phyloP scores from a whole-genome alignment of 2,329 filamentous ascomycete species.

The Emericellopsis atlantica region DNA sequence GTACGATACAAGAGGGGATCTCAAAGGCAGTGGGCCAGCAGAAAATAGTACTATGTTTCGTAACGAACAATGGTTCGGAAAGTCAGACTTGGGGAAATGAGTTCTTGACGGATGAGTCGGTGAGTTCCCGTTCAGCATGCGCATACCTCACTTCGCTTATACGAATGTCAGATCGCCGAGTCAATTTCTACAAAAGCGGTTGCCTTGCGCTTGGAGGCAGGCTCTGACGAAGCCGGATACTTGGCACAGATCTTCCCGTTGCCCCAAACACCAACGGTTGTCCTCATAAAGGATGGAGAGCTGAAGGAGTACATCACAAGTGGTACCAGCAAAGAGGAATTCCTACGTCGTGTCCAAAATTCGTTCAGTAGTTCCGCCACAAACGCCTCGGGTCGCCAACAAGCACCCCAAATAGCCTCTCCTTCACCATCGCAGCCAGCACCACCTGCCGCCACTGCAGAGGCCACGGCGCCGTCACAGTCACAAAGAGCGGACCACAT shows the following conservation, averaged over 20 bases:
- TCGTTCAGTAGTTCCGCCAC: constrained; percentile 10
- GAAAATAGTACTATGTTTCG: constrained; percentile 76
- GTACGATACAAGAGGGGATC: constrained; percentile 72
- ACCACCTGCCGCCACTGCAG: neutral
- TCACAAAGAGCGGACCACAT: constrained; percentile 16
- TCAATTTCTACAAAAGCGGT: constrained; percentile 52
- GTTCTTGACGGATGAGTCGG: constrained; percentile 45
- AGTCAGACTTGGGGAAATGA: constrained; percentile 63
- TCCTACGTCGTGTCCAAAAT: constrained; percentile 32
- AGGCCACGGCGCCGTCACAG: neutral
- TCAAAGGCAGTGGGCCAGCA: constrained; percentile 58
- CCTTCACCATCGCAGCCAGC: constrained; percentile 6
- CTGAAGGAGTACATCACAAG: constrained; percentile 64
- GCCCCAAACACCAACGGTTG: constrained; percentile 62
- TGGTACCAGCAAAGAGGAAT: constrained; percentile 52
- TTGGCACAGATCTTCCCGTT: constrained; percentile 74
- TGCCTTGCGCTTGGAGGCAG: constrained; percentile 55
- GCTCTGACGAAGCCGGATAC: constrained; percentile 70
- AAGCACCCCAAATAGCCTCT: constrained; percentile 5
- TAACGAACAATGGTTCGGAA: constrained; percentile 62
- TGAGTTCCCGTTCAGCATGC: constrained; percentile 18
- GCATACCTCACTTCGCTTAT: neutral
- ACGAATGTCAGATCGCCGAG: constrained; percentile 32
- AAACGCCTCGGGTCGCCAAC: constrained; percentile 7
- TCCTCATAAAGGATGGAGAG: constrained; percentile 69